phyloP scores from a whole-genome alignment of 2,329 filamentous ascomycete species.

The Xylariaceae sp. region DNA sequence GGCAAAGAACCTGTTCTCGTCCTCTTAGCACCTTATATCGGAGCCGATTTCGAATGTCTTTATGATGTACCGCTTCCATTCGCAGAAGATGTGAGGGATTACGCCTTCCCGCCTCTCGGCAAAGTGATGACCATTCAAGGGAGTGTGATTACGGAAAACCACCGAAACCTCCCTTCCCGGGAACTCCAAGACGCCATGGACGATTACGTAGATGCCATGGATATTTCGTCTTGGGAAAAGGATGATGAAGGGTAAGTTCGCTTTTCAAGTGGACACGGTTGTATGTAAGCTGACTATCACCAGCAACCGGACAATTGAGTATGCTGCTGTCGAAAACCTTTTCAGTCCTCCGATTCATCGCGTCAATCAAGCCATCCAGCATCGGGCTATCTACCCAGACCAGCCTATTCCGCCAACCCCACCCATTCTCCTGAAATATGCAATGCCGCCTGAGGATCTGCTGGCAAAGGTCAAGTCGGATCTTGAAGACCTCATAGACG shows the following conservation, averaged over 20 bases:
- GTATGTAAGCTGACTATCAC: conserved; percentile 19
- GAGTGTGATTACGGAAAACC: conserved; percentile 69
- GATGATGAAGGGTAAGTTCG: conserved; percentile 66
- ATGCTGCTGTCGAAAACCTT: conserved; percentile 70
- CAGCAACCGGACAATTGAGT: conserved; percentile 49
- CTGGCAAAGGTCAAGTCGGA: conserved; percentile 49
- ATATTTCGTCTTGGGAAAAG: conserved; percentile 63
- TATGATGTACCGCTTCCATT: conserved; percentile 90
- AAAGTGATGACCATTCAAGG: conserved; percentile 83
- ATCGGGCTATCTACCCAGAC: conserved; percentile 70
- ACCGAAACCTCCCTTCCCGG: conserved; percentile 73
- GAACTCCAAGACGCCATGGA: conserved; percentile 77
- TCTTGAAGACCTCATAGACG: conserved; percentile 60
- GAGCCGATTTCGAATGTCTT: conserved; percentile 74
- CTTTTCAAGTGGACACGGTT: background rate
- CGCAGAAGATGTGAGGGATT: conserved; percentile 83
- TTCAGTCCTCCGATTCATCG: conserved; percentile 85
- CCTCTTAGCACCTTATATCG: conserved; percentile 73
- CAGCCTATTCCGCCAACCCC: conserved; percentile 57
- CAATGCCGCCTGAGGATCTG: conserved; percentile 63
- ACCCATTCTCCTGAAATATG: conserved; percentile 64
- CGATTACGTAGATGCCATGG: conserved; percentile 89
- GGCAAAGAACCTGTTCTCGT: conserved; percentile 71
- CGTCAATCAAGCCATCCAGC: conserved; percentile 77
- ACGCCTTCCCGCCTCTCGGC: conserved; percentile 86